Base-by-base conservation (phyloP, 2,329 filamentous ascomycete genomes). In the Grosmannia clavigera region DNA sequence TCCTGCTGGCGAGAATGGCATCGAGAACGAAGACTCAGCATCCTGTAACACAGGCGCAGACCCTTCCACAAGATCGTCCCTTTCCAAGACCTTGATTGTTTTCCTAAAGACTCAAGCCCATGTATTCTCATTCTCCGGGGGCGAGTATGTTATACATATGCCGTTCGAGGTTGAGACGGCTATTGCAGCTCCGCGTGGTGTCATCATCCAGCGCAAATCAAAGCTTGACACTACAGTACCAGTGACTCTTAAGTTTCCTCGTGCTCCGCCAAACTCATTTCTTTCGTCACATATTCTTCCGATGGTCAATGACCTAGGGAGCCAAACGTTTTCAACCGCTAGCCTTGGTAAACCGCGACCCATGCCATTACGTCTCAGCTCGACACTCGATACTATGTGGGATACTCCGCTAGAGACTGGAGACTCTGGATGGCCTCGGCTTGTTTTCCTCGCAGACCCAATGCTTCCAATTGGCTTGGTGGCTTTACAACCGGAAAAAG, bases 121-220 rank as follows among this genome's bases (percentile, higher is more conserved):
- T 70, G 84, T 99, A 65, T 95, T 92, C 76, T 96, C 95, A 70
- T 81, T 97, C 46, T 83, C 88, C 2, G 92, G 92, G 25, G 86
- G 90, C 40, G 94, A 83, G 69, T 89, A 99, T 78, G 83, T 96
- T 61, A 81, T 97, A 55, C 90, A 96, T 70, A 83, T 99, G 68
- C 92, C 92, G 1, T 99, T 99, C 69, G 92, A 97, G 73, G 88
- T 96, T 51, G 90, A 96, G 69, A 84, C 84, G 58, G 91, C 89
- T 35, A 90, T 92, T 70, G 84, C 92, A 43, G 88, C 89, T 14
- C 88, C 91, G 6, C 79, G 84, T 38, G 94, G 94, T 31, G 80
- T 97, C 57, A 81, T 99, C 25, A 83, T 99, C 60, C 92, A 97
- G 72, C 81, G 92, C 62, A 95, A 87, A 69, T 77, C 85, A 51